Evolutionary conservation across 257 asterid genomes (phyloP), one percentile per base, ranked within the genome.

Genomic region (Penstemon barbatus): DNA sequence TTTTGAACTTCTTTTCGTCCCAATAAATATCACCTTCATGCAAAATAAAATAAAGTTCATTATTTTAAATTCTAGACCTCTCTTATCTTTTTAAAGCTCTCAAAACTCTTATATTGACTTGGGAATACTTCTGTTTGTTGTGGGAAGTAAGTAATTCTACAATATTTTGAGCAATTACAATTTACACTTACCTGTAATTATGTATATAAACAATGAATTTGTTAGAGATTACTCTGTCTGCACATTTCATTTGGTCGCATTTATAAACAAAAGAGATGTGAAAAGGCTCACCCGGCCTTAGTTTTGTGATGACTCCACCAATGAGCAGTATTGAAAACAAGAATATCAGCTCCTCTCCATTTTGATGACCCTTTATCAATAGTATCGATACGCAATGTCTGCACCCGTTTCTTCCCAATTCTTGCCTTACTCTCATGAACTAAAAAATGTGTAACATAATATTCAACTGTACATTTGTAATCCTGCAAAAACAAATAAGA

Each of bases 291-390:
- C 99, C 99, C 97, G 0, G 97, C 87, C 81, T 84, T 89, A 5
- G 97, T 89, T 74, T 94, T 94, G 48, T 78, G 83, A 84, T 91
- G 97, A 62, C 54, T 85, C 99, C 97, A 94, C 97, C 97, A 94
- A 71, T 94, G 97, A 59, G 97, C 97, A 51, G 95, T 90, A 69
- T 94, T 94, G 81, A 94, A 94, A 6, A 91, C 91, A 18, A 94
- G 80, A 79, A 93, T 79, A 84, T 85, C 96, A 10, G 96, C 97
- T 61, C 93, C 82, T 73, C 83, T 87, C 99, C 99, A 94, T 75
- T 91, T 87, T 3, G 96, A 85, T 3, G 99, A 86, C 58, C 90
- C 91, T 79, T 76, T 94, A 76, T 94, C 96, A 15, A 90, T 73
- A 38, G 95, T 57, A 72, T 94, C 97, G 43, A 91, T 86, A 1